Conservation (phyloP, 1,139 yeast genomes). For the Yamadazyma songkhlaensis region DNA sequence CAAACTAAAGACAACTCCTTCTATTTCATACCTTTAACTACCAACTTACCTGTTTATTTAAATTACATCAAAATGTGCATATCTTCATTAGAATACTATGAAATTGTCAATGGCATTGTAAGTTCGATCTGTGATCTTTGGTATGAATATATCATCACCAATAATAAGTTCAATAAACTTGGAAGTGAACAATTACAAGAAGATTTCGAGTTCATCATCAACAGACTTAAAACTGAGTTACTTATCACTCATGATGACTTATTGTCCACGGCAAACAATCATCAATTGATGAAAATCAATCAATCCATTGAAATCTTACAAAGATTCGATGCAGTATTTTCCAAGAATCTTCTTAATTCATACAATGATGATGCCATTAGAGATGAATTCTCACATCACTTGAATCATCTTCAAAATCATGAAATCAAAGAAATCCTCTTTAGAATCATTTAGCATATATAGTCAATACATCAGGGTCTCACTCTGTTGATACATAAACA, state of each 20-base stretch:
- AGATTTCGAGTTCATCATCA: constrained; percentile 52
- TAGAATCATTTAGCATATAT: constrained; percentile 22
- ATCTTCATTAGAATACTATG: constrained; percentile 26
- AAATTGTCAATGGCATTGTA: constrained; percentile 38
- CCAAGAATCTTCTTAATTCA: constrained; percentile 16
- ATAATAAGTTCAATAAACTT: constrained; percentile 53
- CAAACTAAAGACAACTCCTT: constrained; percentile 27
- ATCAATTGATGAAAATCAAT: constrained; percentile 25
- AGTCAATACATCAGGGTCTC: background rate
- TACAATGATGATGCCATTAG: constrained; percentile 21
- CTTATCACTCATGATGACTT: constrained; percentile 16
- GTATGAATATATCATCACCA: constrained; percentile 58
- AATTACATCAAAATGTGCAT: constrained; percentile 29
- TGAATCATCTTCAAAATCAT: constrained; percentile 29
- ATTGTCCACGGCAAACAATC: constrained; percentile 26
- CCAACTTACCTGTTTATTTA: constrained; percentile 34
- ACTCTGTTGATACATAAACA: no score
- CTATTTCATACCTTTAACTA: constrained; percentile 35
- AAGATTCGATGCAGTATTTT: constrained; percentile 17
- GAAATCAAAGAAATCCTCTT: constrained; percentile 31
- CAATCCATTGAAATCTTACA: constrained; percentile 43
- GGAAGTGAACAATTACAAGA: constrained; percentile 58
- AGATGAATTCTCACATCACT: constrained; percentile 17
- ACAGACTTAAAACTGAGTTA: constrained; percentile 24
- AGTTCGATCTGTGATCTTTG: constrained; percentile 47